Evolutionary conservation across 2,329 filamentous ascomycete genomes (phyloP).

Genomic region (Metarhizium guizhouense): DNA sequence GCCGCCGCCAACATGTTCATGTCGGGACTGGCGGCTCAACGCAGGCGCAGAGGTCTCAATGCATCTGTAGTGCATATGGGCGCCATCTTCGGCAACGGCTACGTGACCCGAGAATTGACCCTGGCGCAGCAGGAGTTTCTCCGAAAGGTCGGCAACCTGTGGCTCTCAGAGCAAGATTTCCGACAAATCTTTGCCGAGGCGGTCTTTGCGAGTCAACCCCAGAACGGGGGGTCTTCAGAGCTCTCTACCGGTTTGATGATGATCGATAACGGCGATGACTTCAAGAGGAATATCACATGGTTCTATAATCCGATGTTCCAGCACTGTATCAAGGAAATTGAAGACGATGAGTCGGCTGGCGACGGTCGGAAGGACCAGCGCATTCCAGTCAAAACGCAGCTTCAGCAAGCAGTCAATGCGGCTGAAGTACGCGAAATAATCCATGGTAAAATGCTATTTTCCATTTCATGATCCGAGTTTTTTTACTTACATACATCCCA

Average conservation of each 20-base stretch:
- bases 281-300: neutral
- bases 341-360: neutral
- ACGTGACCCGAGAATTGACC: neutral
- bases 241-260: no score
- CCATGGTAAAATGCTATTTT: no score
- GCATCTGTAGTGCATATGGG: slow-evolving; percentile 30
- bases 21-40: slow-evolving; percentile 21
- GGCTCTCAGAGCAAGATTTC: slow-evolving; percentile 20
- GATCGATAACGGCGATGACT: neutral
- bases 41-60: slow-evolving; percentile 26
- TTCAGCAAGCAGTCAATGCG: no score
- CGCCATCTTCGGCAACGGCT: slow-evolving; percentile 27
- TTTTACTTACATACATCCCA: neutral
- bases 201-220: slow-evolving; percentile 10
- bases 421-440: no score
- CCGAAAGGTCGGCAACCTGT: slow-evolving; percentile 1
- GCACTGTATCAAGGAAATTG: neutral
- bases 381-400: neutral
- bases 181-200: slow-evolving; percentile 22
- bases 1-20: slow-evolving; percentile 29
- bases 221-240: neutral
- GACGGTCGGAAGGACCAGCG: neutral
- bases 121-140: neutral
- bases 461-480: no score
- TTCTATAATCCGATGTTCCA: neutral